A percentile compares a stretch with the other conserved stretches of the same genome.
Conservation (phyloP, 768 basidiomycete species). For the Rhizopogon roseolus region DNA sequence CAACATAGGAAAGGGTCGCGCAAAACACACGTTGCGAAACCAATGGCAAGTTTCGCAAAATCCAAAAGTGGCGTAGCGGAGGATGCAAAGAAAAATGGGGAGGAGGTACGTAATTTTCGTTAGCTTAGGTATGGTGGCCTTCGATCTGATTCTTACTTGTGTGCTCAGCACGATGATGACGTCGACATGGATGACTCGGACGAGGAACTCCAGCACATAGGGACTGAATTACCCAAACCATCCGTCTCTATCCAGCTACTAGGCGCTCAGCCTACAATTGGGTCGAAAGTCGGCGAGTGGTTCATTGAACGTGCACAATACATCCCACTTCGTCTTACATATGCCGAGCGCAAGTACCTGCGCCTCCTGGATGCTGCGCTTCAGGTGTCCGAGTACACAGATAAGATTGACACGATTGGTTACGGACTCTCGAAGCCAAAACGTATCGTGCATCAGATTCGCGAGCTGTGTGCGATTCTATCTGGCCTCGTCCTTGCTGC, state of each 20-base stretch:
- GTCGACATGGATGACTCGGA: conserved; percentile 33
- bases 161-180: conserved; percentile 25
- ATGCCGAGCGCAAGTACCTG: conserved; percentile 77
- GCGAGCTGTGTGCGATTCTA: conserved; percentile 84
- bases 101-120: conserved; percentile 14
- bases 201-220: conserved; percentile 34
- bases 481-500: conserved; percentile 78
- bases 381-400: conserved; percentile 83
- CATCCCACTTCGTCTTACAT: conserved; percentile 74
- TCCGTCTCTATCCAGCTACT: conserved; percentile 28
- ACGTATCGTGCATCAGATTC: conserved; percentile 81
- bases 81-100: conserved; percentile 4
- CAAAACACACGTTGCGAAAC: conserved; percentile 54
- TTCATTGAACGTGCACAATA: conserved; percentile 77
- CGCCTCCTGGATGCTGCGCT: conserved; percentile 83
- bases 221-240: conserved; percentile 13
- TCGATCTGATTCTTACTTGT: conserved; percentile 4
- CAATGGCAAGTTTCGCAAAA: conserved; percentile 28
- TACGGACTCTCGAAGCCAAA: conserved; percentile 81
- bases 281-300: conserved; percentile 73
- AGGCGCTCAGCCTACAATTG: conserved; percentile 55
- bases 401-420: conserved; percentile 81
- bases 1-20: conserved; percentile 81
- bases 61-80: conserved; percentile 11
- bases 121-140: neutral